Evolutionary conservation across 2,329 filamentous ascomycete genomes (phyloP).

Genomic region (Aureobasidium uvarum): DNA sequence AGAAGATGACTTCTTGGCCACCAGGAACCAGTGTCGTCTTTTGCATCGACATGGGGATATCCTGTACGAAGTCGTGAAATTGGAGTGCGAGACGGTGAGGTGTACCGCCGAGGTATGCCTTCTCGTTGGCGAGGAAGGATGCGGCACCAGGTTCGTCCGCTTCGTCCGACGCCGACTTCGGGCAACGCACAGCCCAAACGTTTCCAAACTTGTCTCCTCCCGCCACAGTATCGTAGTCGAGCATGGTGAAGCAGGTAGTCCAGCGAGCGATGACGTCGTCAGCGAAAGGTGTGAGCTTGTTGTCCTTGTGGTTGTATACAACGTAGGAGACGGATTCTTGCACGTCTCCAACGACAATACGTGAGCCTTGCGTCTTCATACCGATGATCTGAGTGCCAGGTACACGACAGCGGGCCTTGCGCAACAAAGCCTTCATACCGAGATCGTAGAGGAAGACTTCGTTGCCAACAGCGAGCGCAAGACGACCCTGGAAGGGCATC

Average conservation of each 20-base stretch:
- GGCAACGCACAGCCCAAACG: constrained; percentile 86
- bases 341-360: constrained; percentile 89
- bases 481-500: constrained; percentile 84
- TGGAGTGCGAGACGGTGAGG: constrained; percentile 81
- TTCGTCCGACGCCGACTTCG: constrained; percentile 79
- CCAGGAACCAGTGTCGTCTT: constrained; percentile 89
- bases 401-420: constrained; percentile 61
- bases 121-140: constrained; percentile 85
- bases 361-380: constrained; percentile 83
- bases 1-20: constrained; percentile 85
- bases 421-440: constrained; percentile 85
- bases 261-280: constrained; percentile 88
- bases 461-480: constrained; percentile 81
- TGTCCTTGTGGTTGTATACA: constrained; percentile 89
- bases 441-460: constrained; percentile 86
- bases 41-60: constrained; percentile 85
- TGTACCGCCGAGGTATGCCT: constrained; percentile 84
- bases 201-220: constrained; percentile 99
- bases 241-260: constrained; percentile 88
- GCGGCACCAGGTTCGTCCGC: constrained; percentile 90
- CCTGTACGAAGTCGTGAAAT: constrained; percentile 85
- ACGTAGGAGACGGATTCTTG: constrained; percentile 89
- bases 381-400: constrained; percentile 69
- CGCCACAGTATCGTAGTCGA: constrained; percentile 94
- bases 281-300: constrained; percentile 87